phyloP scores from a whole-genome alignment of 805 yeast species.

The Starmerella bombi region DNA sequence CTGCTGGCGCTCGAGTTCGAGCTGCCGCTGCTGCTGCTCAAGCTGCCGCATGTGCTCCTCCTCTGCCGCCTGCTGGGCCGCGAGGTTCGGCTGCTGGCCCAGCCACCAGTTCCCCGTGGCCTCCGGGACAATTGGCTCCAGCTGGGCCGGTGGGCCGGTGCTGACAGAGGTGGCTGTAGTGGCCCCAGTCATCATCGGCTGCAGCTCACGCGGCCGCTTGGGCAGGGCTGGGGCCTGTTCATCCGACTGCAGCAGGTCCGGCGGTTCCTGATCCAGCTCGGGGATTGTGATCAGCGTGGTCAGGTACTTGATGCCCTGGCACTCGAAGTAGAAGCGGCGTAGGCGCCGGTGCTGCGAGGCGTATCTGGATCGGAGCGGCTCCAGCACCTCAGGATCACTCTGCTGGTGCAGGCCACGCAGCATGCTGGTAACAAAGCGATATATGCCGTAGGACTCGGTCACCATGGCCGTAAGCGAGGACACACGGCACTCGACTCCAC shows the following conservation, averaged over 20 bases:
- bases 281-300: conserved; percentile 74
- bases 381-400: conserved; percentile 61
- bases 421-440: conserved; percentile 81
- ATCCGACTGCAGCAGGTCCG: conserved; percentile 40
- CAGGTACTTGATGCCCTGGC: conserved; percentile 69
- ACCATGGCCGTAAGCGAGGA: conserved; percentile 83
- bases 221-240: conserved; percentile 35
- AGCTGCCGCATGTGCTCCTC: conserved; percentile 44
- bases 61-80: conserved; percentile 43
- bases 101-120: conserved; percentile 36
- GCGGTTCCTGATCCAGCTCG: conserved; percentile 45
- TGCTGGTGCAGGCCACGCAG: conserved; percentile 71
- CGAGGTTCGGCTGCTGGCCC: conserved; percentile 33
- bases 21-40: conserved; percentile 46
- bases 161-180: conserved; percentile 1
- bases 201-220: conserved; percentile 29
- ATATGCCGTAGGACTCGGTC: conserved; percentile 83
- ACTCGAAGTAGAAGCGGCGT: conserved; percentile 78
- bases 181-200: conserved; percentile 21
- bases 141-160: background rate
- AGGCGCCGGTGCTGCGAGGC: conserved; percentile 55
- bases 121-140: conserved; percentile 18
- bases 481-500: conserved; percentile 55
- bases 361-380: conserved; percentile 60
- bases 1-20: conserved; percentile 48